These are phyloP conservation scores for Ophiostoma populinum DNA, from an alignment of 2,329 filamentous ascomycete species.

Conservation along the genomic window DNA sequence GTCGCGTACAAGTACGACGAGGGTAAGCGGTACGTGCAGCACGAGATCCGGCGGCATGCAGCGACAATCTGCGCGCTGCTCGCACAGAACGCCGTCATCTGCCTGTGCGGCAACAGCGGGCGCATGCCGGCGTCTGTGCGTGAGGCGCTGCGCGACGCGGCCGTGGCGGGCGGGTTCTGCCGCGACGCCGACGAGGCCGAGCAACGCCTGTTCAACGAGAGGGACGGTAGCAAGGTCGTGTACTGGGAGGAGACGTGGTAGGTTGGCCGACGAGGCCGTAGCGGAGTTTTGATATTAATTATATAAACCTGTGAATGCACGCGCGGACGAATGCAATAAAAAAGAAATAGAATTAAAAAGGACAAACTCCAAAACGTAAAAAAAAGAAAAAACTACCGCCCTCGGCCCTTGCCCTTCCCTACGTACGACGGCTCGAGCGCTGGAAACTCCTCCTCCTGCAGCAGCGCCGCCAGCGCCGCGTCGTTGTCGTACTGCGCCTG, in stretches of 20 bases:
- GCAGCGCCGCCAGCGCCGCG: slow-evolving; percentile 10
- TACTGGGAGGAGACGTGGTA: slow-evolving; percentile 47
- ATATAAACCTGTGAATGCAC: no score
- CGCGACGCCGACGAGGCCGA: slow-evolving; percentile 21
- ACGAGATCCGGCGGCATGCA: slow-evolving; percentile 29
- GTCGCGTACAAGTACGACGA: slow-evolving; percentile 8
- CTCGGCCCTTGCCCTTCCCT: slow-evolving; percentile 21
- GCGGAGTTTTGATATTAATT: no score
- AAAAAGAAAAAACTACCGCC: neutral
- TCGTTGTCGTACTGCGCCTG: slow-evolving; percentile 8
- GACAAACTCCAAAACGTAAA: neutral
- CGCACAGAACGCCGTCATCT: slow-evolving; percentile 26
- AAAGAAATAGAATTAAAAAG: neutral
- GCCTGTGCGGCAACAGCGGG: slow-evolving; percentile 38
- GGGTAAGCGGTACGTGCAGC: slow-evolving; percentile 38
- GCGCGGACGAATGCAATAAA: neutral
- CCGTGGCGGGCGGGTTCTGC: slow-evolving; percentile 21
- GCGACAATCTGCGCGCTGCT: slow-evolving; percentile 21
- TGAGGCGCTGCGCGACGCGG: slow-evolving; percentile 30
- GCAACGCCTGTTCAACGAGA: slow-evolving; percentile 11
- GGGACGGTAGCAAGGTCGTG: slow-evolving; percentile 18
- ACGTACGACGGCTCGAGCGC: slow-evolving; percentile 17
- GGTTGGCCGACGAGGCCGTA: no score
- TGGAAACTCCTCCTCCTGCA: slow-evolving; percentile 17
- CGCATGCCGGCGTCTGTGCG: slow-evolving; percentile 41